A percentile compares a stretch with the other conserved stretches of the same genome.
These are phyloP conservation scores for Pythium scleroteichum DNA, from an alignment of 352 stramenopile species.

Conservation along the genomic window DNA sequence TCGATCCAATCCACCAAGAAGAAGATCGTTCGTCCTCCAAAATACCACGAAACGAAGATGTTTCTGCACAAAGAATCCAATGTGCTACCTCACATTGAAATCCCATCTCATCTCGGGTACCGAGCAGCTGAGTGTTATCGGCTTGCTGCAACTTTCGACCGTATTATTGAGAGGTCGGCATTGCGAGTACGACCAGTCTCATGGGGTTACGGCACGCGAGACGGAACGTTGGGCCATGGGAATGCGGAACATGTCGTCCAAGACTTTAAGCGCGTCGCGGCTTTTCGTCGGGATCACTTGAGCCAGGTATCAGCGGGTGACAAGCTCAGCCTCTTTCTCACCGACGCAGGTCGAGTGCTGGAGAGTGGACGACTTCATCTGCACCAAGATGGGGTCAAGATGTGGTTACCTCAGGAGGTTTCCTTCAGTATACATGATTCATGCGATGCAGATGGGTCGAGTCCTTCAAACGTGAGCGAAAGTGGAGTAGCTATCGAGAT, in stretches of 20 bases:
- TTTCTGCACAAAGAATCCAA: conserved; percentile 46
- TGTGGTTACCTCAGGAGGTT: conserved; percentile 52
- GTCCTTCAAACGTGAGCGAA: too few relatives aligned
- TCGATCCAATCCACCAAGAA: conserved; percentile 27
- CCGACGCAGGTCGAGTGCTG: conserved; percentile 41
- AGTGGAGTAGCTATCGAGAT: conserved; percentile 23
- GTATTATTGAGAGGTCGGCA: conserved; percentile 28
- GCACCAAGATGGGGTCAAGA: conserved; percentile 52
- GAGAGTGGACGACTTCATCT: conserved; percentile 55
- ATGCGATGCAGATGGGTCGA: conserved; percentile 1
- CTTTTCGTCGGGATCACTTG: conserved; percentile 41
- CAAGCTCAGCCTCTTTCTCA: conserved; percentile 65
- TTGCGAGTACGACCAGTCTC: conserved; percentile 37
- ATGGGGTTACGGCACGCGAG: conserved; percentile 56
- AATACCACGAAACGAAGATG: conserved; percentile 47
- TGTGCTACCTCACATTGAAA: background rate
- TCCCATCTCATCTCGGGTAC: conserved; percentile 27
- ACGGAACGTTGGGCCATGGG: conserved; percentile 48
- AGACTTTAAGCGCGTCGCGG: conserved; percentile 35
- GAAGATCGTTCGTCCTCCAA: conserved; percentile 33
- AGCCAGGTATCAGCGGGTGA: conserved; percentile 49
- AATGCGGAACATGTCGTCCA: conserved; percentile 27
- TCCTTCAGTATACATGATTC: background rate
- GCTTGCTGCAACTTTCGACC: conserved; percentile 42
- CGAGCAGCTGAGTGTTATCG: conserved; percentile 41